Percentiles rank a stretch among this genome's conserved stretches.
Conservation (phyloP, 805 yeast species). For the Candida hungchunana region DNA sequence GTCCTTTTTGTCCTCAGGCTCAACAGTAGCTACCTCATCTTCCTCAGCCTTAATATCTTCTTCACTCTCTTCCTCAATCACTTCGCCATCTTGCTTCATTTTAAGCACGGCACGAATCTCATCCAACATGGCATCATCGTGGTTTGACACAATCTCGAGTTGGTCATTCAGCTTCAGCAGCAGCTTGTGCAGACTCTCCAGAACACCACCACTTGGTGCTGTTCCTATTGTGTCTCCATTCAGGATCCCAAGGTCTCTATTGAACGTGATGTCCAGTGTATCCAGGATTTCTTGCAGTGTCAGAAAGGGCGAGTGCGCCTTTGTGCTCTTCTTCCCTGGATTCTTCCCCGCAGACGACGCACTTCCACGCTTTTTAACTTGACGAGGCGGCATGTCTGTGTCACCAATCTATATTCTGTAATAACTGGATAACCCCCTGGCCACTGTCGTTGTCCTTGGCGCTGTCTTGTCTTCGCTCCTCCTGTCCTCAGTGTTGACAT, state of each 20-base stretch:
- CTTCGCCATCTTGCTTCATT: too few species aligned
- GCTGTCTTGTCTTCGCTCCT: not conserved
- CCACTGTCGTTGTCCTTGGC: not conserved
- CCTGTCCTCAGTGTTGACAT: too few species aligned
- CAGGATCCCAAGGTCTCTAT: conserved; percentile 53
- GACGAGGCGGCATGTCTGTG: conserved; percentile 4
- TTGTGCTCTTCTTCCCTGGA: conserved; percentile 27
- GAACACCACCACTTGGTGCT: conserved; percentile 27
- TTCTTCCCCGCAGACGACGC: conserved; percentile 18
- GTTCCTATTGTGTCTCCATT: conserved; percentile 54
- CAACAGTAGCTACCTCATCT: too few species aligned
- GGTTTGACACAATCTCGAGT: conserved; percentile 29
- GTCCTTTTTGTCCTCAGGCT: conserved; percentile 1
- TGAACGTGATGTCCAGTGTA: conserved; percentile 51
- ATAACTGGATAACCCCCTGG: not conserved
- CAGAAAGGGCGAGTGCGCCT: conserved; percentile 34
- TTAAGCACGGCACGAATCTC: conserved; percentile 15
- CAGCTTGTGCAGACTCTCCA: conserved; percentile 29
- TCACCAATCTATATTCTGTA: not conserved
- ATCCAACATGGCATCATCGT: conserved; percentile 22
- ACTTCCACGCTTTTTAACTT: conserved; percentile 19
- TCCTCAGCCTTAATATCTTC: conserved; percentile 2
- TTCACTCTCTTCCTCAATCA: conserved; percentile 4
- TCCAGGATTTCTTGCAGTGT: conserved; percentile 47
- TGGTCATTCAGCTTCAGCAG: conserved; percentile 40